Evolutionary conservation across 305 asterid species (phyloP).

Genomic region (Fraxinus dipetala): DNA sequence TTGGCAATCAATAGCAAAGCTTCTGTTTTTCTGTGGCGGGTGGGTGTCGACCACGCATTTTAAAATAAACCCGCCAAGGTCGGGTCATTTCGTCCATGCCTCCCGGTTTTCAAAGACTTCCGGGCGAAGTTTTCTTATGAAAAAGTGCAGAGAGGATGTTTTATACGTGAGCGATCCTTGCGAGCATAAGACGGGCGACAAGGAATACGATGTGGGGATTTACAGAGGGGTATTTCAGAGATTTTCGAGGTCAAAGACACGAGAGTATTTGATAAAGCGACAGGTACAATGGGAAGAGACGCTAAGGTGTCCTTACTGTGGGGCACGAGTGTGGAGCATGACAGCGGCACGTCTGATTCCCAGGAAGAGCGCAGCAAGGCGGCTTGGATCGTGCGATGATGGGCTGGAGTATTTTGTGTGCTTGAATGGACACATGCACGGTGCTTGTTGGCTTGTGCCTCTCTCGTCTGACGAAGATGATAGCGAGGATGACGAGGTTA

Average conservation of each 20-base stretch:
- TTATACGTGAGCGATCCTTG: conserved; percentile 74
- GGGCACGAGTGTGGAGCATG: conserved; percentile 76
- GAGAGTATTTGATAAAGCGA: conserved; percentile 49
- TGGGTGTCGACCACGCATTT: conserved; percentile 52
- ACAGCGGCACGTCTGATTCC: conserved; percentile 62
- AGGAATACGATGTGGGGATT: conserved; percentile 46
- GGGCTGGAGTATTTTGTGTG: conserved; percentile 71
- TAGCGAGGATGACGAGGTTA: background rate
- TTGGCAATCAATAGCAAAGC: conserved; percentile 77
- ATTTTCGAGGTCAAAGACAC: conserved; percentile 58
- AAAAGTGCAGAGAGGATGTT: conserved; percentile 50
- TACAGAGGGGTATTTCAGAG: conserved; percentile 68
- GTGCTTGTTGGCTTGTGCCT: conserved; percentile 63
- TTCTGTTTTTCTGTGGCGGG: conserved; percentile 72
- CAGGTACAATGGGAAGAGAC: conserved; percentile 46
- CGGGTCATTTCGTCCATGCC: conserved; percentile 55
- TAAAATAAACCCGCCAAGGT: conserved; percentile 17
- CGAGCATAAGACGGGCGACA: conserved; percentile 48
- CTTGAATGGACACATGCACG: conserved; percentile 73
- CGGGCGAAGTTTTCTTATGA: conserved; percentile 59
- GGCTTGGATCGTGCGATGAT: conserved; percentile 63
- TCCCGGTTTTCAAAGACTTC: conserved; percentile 79
- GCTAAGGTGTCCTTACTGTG: conserved; percentile 64
- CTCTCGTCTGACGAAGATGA: conserved; percentile 49
- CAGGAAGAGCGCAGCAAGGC: conserved; percentile 49